Evolutionary conservation across 2,329 filamentous ascomycete species (phyloP).

Genomic region (Clarireedia monteithiana): DNA sequence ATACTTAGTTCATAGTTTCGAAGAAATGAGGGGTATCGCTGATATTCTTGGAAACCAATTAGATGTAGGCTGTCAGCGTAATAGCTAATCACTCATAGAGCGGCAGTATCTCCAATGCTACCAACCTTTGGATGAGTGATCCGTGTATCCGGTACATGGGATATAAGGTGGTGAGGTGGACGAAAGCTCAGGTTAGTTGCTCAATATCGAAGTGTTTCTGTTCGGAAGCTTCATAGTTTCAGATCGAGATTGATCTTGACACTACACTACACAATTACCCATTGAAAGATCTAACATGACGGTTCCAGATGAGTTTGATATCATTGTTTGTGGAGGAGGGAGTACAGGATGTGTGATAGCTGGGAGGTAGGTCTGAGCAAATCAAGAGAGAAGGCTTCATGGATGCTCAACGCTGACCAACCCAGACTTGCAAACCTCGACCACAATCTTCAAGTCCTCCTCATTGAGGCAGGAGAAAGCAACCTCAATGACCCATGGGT

Average conservation of each 20-base stretch:
- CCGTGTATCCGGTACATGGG: neutral
- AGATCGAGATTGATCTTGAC: neutral
- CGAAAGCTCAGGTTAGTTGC: neutral
- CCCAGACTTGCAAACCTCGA: conserved; percentile 41
- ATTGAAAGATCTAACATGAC: conserved; percentile 15
- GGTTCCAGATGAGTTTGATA: conserved; percentile 37
- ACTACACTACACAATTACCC: no score
- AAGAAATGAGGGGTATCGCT: neutral
- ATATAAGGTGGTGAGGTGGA: neutral
- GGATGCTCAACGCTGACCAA: neutral
- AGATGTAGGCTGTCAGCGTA: neutral
- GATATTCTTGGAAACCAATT: neutral
- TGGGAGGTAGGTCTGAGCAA: conserved; percentile 28
- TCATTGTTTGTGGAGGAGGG: conserved; percentile 43
- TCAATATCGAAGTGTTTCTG: neutral
- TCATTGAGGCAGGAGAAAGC: conserved; percentile 47
- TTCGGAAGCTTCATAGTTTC: neutral
- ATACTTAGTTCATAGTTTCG: neutral
- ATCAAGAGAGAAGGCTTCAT: neutral
- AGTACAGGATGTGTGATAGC: conserved; percentile 43
- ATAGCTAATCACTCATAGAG: neutral
- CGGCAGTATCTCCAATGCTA: neutral
- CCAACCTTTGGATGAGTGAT: neutral
- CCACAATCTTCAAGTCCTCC: conserved; percentile 38
- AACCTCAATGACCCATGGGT: conserved; percentile 44